Percentiles rank a stretch among this genome's conserved stretches.
Conservation (phyloP, 2,329 filamentous ascomycete species). For the Neophaeococcomyces mojaviensis region DNA sequence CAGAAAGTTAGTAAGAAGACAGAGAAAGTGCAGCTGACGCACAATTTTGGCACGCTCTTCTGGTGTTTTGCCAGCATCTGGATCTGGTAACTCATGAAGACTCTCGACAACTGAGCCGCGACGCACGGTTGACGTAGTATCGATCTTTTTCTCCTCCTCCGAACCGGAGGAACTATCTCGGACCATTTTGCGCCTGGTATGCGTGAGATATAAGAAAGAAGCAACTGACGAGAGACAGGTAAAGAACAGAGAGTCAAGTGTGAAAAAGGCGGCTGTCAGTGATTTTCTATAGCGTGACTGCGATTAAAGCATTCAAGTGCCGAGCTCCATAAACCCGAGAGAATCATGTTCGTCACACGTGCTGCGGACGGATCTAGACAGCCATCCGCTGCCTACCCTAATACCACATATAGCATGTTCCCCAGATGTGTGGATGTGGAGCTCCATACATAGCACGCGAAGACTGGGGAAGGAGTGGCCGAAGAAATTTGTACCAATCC, state of each 20-base stretch:
- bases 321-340: no score
- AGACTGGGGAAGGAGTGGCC: not conserved
- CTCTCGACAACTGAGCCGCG: slow-evolving; percentile 4
- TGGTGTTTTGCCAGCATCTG: slow-evolving; percentile 56
- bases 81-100: slow-evolving; percentile 35
- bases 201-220: not conserved
- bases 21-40: slow-evolving; percentile 22
- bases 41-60: slow-evolving; percentile 57
- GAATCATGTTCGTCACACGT: not conserved
- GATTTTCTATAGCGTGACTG: no score
- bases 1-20: not conserved
- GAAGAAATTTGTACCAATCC: not conserved
- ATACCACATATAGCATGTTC: not conserved
- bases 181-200: not conserved
- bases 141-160: slow-evolving; percentile 8
- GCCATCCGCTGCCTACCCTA: not conserved
- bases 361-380: not conserved
- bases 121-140: slow-evolving; percentile 10
- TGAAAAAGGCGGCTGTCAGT: no score
- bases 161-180: slow-evolving; percentile 1
- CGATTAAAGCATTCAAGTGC: no score
- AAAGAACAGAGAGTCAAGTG: not conserved
- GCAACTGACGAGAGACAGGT: not conserved
- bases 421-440: not conserved
- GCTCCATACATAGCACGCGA: not conserved